A percentile compares a stretch with the other conserved stretches of the same genome.
Conservation (phyloP, 176 grass and related monocot species). For the Eleusine coracana region DNA sequence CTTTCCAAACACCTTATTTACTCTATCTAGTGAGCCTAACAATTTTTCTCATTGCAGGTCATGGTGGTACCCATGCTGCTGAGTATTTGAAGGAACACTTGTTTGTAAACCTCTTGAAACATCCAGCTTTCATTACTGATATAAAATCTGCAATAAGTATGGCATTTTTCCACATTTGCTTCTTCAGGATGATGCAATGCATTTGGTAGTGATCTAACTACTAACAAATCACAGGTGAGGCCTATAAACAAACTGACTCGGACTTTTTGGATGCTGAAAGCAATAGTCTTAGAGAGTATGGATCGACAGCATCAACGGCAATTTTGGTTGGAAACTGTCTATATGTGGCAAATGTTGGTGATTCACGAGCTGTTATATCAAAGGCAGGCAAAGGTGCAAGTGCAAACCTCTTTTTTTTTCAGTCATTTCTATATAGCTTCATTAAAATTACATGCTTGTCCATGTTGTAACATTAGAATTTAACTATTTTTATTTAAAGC, state of each 20-base stretch:
- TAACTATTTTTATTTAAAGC: constrained; percentile 2
- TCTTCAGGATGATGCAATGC: constrained; percentile 19
- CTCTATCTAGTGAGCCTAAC: constrained; percentile 37
- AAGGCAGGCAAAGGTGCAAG: constrained; percentile 81
- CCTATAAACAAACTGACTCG: constrained; percentile 71
- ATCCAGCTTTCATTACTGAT: constrained; percentile 73
- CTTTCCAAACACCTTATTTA: constrained; percentile 16
- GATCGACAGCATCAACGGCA: constrained; percentile 88
- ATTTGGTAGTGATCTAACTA: constrained; percentile 27
- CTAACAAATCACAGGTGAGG: constrained; percentile 66
- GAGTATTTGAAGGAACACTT: constrained; percentile 82
- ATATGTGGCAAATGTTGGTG: constrained; percentile 93
- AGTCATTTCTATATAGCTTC: constrained; percentile 3
- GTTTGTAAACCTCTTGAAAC: constrained; percentile 79
- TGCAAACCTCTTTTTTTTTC: constrained; percentile 24
- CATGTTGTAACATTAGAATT: background rate
- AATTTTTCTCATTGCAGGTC: constrained; percentile 57
- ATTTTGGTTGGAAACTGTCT: constrained; percentile 74
- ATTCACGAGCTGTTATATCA: constrained; percentile 85
- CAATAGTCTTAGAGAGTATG: constrained; percentile 51
- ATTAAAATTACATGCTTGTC: background rate
- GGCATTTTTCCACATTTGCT: constrained; percentile 29
- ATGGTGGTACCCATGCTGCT: constrained; percentile 80
- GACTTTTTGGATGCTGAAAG: constrained; percentile 77
- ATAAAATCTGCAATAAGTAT: constrained; percentile 88